phyloP scores from a whole-genome alignment of 345 rosid species.

The Dovyalis caffra region DNA sequence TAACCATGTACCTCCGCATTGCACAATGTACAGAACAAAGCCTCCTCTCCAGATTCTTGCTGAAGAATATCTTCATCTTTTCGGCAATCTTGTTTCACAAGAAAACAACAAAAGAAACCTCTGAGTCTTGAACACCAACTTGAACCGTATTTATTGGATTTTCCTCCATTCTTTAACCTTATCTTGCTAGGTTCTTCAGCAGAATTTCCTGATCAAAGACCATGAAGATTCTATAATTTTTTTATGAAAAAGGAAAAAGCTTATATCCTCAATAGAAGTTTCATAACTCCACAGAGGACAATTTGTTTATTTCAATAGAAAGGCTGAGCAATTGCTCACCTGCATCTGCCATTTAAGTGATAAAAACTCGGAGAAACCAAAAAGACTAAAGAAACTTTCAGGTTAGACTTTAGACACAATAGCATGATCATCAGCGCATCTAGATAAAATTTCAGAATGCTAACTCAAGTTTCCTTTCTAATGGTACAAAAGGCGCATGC shows the following conservation, averaged over 20 bases:
- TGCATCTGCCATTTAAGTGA: not conserved
- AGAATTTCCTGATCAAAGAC: constrained; percentile 45
- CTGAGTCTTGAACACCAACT: constrained; percentile 49
- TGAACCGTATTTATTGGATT: constrained; percentile 38
- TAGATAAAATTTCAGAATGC: not conserved
- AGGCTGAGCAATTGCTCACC: not conserved
- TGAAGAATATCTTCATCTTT: constrained; percentile 47
- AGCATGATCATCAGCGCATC: not conserved
- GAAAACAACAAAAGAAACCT: constrained; percentile 58
- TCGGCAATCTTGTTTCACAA: constrained; percentile 69
- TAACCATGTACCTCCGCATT: constrained; percentile 63
- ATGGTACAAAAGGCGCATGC: not conserved
- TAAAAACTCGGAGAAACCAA: not conserved
- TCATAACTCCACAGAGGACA: not conserved
- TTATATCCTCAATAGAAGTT: not conserved
- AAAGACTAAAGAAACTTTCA: not conserved
- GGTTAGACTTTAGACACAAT: not conserved
- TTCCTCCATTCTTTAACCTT: constrained; percentile 39
- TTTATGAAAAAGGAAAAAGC: not conserved
- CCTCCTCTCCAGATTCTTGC: constrained; percentile 61
- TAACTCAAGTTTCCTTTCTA: not conserved
- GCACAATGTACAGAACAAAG: constrained; percentile 85
- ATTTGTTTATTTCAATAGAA: not conserved
- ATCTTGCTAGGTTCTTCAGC: constrained; percentile 52
- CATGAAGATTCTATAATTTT: constrained; percentile 6